Base-by-base conservation (phyloP, 1,284 basidiomycete genomes). In the Porogramme epimiltina region DNA sequence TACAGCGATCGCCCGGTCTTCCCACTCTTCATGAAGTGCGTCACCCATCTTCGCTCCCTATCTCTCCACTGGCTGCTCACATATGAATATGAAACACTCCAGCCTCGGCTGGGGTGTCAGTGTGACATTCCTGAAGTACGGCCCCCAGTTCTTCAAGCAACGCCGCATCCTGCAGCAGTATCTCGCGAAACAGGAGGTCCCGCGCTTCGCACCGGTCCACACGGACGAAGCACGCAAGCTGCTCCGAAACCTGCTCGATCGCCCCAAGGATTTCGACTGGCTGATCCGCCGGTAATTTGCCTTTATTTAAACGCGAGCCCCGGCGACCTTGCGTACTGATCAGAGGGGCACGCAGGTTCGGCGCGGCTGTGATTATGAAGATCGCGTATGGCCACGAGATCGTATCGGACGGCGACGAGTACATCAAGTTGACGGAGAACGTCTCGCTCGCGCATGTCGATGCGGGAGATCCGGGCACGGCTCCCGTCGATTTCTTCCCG, bases 1-100 rank as follows among this genome's bases (percentile, higher is more conserved):
- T 73, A 73, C 54, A 73, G 71, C 18, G 67, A 66, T 49, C 57
- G 74, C 42, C 68, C 69, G 8, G 42, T 55, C n/a, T 56, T 66
- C 34, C 47, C 62, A 22, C 56, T 70, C 31, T 55, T 67, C 41
- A 56, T 55, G 52, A 58, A 55, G 56, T 58, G 39, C 38, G 52
- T 34, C 28, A 15, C 15, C 9, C 28, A 15, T 8, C 28, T 31
- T n/a, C n/a, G n/a, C n/a, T n/a, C n/a, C n/a, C n/a, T n/a, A 36
- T 25, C 24, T 22, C 19, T n/a, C 5, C 20, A 18, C 10, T 18
- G 11, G 3, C 4, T 31, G n/a, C 18, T 13, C 3, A 16, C 5
- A 8, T n/a, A n/a, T n/a, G n/a, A n/a, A n/a, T n/a, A n/a, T n/a
- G n/a, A n/a, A n/a, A n/a, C 15, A 8, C 28, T 31, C 15, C 23